Base-by-base conservation (phyloP, 179 eudicot genomes). In the Beta corolliflora region DNA sequence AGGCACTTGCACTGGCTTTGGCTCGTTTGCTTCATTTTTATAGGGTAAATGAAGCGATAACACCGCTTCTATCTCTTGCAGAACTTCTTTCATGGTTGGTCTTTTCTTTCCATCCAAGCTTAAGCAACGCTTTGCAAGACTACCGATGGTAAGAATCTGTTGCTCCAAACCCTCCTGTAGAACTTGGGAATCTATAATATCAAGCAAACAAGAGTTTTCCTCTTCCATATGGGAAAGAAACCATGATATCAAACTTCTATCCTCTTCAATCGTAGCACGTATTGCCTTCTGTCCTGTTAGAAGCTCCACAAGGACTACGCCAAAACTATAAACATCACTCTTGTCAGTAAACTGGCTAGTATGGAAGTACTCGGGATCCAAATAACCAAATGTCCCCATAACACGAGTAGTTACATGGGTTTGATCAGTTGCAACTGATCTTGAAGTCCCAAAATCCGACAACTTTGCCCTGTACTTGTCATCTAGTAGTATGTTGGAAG, bases 371-470 rank as follows among this genome's bases (percentile, higher is more conserved):
- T 56, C 63, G 3, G 76, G 77, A 73, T 73, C 63, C 48, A 73
- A 55, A 31, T 73, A 73, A 54, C 77, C 76, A 29, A 54, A 73
- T 6, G 77, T 73, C 9, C 77, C 77, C 64, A 73, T 73, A 1
- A 73, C 77, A 54, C 60, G 61, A 55, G 77, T 73, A 6, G 77
- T 55, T 15, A 73, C 77, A 73, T 73, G 77, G 77, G 77, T 55
- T 55, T 73, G 77, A 73, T 73, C 64, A 15, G 48, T 73, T 0
- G 46, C 25, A 18, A 73, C 44, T 73, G 77, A 54, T 73, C 23
- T 73, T 55, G 77, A 73, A 13, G 64, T 73, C 13, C 77, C 77
- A 11, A 73, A 73, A 73, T 73, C 77, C 55, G 77, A 73, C 55
- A 73, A 29, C 13, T 73, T 73, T 14, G 77, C 77, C 48, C 77